Percentiles rank a stretch among this genome's conserved stretches.
These are phyloP conservation scores for Populus euphratica DNA, from an alignment of 345 rosid genomes.

Conservation along the genomic window DNA sequence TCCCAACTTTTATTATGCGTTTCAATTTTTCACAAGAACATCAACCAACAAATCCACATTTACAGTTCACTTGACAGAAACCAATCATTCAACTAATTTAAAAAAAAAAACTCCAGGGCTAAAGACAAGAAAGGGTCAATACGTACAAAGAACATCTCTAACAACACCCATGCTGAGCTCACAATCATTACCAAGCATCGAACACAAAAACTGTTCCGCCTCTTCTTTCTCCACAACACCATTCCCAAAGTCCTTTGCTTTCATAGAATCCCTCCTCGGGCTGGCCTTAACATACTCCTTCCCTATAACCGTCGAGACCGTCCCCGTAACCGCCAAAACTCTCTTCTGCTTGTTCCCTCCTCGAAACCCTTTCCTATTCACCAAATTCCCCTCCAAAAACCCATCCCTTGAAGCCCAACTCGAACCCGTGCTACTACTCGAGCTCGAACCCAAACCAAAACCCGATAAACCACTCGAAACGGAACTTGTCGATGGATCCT, in stretches of 20 bases:
- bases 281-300: conserved; percentile 65
- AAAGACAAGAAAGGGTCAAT: not conserved
- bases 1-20: too few species aligned
- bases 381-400: conserved; percentile 28
- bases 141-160: conserved; percentile 78
- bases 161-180: conserved; percentile 72
- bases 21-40: not conserved
- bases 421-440: conserved; percentile 21
- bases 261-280: conserved; percentile 26
- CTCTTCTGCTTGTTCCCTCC: conserved; percentile 51
- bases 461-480: conserved; percentile 41
- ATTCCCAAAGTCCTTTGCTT: conserved; percentile 19
- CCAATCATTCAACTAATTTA: too few species aligned
- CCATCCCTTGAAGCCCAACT: conserved; percentile 38
- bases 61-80: not conserved
- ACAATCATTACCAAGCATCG: conserved; percentile 76
- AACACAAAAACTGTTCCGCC: conserved; percentile 61
- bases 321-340: conserved; percentile 69
- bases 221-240: conserved; percentile 43
- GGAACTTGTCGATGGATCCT: conserved; percentile 45
- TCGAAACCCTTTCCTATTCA: conserved; percentile 24
- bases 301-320: conserved; percentile 72
- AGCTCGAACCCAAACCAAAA: conserved; percentile 38
- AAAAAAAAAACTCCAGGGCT: not conserved
- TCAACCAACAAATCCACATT: not conserved